Percentiles rank a stretch among this genome's conserved stretches.
Conservation (phyloP, 371 early-diverging fungal species). For the Mucor indicus region DNA sequence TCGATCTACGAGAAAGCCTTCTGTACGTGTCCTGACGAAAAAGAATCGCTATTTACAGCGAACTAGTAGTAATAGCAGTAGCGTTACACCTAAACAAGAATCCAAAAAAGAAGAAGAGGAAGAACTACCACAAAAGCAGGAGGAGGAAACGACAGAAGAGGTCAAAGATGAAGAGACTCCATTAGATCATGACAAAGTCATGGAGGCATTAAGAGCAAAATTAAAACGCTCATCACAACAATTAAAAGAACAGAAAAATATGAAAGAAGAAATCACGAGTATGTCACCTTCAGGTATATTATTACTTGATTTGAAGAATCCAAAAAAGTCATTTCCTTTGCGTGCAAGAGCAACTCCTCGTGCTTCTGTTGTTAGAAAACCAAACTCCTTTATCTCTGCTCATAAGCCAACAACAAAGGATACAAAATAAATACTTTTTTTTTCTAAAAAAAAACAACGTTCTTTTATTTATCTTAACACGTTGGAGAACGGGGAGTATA, state of each 20-base stretch:
- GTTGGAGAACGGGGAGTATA: conserved; percentile 26
- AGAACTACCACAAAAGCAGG: neutral
- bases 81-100: neutral
- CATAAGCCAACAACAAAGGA: conserved; percentile 29
- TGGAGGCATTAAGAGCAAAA: conserved; percentile 35
- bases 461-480: no score
- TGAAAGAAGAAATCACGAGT: conserved; percentile 21
- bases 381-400: conserved; percentile 40
- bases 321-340: conserved; percentile 29
- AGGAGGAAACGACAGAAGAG: neutral
- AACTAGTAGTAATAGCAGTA: neutral
- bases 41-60: conserved; percentile 19
- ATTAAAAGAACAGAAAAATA: conserved; percentile 19
- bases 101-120: neutral
- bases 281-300: conserved; percentile 45
- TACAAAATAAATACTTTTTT: no score
- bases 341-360: conserved; percentile 19
- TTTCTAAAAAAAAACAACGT: no score
- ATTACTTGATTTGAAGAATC: conserved; percentile 42
- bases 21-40: conserved; percentile 20
- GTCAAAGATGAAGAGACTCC: conserved; percentile 7
- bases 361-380: conserved; percentile 34
- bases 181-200: conserved; percentile 30
- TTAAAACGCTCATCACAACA: conserved; percentile 24
- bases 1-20: conserved; percentile 32